phyloP scores from a whole-genome alignment of 345 rosid species.

The Pistacia vera region DNA sequence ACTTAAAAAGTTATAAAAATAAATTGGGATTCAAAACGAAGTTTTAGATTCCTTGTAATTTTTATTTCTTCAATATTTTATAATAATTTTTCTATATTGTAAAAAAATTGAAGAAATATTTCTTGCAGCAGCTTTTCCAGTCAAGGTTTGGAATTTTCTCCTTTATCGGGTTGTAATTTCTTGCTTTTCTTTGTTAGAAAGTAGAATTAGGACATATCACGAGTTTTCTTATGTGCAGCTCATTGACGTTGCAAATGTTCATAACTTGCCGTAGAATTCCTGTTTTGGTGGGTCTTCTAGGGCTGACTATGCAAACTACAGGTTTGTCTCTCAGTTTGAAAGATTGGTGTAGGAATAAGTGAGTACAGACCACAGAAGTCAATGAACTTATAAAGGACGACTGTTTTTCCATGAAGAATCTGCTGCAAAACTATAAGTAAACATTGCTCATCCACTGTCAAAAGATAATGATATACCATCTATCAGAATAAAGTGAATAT shows the following conservation, averaged over 20 bases:
- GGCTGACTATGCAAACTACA: conserved; percentile 94
- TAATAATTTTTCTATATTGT: no score
- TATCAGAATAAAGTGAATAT: background rate
- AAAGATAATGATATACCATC: background rate
- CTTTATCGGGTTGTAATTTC: conserved; percentile 7
- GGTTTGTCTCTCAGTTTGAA: conserved; percentile 43
- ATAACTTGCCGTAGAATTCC: conserved; percentile 97
- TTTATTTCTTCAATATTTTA: no score
- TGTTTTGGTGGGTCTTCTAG: conserved; percentile 89
- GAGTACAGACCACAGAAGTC: background rate
- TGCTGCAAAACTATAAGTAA: background rate
- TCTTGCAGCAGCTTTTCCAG: conserved; percentile 93
- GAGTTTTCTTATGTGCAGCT: conserved; percentile 53
- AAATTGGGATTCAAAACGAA: no score
- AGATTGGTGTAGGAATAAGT: background rate
- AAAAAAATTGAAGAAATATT: conserved; percentile 24
- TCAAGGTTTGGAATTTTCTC: conserved; percentile 67
- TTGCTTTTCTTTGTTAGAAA: background rate
- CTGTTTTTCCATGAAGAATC: no score
- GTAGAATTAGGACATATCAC: conserved; percentile 30
- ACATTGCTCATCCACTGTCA: background rate
- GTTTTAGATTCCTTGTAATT: no score
- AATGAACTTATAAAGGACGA: background rate
- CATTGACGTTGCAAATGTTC: conserved; percentile 98
- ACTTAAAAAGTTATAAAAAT: no score